Base-by-base conservation (phyloP, 768 basidiomycete species). In the Lactifluus subvellereus region DNA sequence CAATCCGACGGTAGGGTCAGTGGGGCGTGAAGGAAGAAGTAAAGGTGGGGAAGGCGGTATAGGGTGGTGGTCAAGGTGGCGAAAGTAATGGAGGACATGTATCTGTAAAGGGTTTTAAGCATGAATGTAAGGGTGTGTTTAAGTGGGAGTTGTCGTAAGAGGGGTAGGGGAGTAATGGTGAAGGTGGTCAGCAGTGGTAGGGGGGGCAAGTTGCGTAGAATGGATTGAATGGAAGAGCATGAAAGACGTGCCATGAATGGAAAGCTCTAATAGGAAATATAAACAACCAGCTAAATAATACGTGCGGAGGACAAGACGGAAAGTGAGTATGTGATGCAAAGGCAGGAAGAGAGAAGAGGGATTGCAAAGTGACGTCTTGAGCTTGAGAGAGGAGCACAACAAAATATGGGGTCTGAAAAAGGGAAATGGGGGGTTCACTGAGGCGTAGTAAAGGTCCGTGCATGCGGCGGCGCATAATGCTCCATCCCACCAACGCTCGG, bases 401-500 rank as follows among this genome's bases (percentile, higher is more conserved):
- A 42, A 55, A 3, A 27, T 27, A 27, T 27, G 27, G 2, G 27
- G 27, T 27, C 27, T 14, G 14, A 43, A 16, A 16, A 43, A 6
- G 14, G 14, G 7, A 32, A 32, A 43, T 6, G 18, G 40, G 22
- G 27, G 5, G 33, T 4, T 62, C 55, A 62, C 2, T 48, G 61
- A 3, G 61, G 61, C 55, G 22, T n/a, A 27, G 22, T 27, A 38
- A 57, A 45, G 11, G 14, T 33, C 22, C 48, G 54, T 18, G 54
- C 20, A 14, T 56, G 48, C 10, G 61, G 61, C 55, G 61, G 66
- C 50, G 63, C 68, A 45, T 68, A 71, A 52, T 78, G 77, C 27
- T 77, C 72, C 35, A 73, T 59, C 30, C 75, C 77, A 33, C 77
- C 77, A 82, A 80, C 83, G 69, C 80, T 84, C 52, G 77, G 72